Base-by-base conservation (phyloP, 2,329 filamentous ascomycete species). In the Beauveria sp. region DNA sequence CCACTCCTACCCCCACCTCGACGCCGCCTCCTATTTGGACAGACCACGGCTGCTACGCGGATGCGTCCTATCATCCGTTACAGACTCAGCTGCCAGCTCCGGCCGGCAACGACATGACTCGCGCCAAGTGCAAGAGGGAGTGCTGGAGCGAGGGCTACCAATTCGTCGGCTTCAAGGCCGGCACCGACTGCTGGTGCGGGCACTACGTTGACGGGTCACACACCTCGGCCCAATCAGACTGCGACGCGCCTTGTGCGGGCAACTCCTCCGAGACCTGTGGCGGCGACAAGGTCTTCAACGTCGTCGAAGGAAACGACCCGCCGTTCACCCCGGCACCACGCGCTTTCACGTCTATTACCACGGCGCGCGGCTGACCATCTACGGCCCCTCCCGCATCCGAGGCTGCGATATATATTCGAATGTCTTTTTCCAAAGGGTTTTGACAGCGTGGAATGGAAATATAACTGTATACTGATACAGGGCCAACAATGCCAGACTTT, bases 171-270 rank as follows among this genome's bases (percentile, higher is more conserved):
- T 52, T 45, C n/a, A 60, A 60, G 24, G 48, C 57, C 4, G 49
- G 57, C n/a, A 45, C 38, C 12, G 49, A 60, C n/a, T 60, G 57
- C 38, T 60, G 57, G 57, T 60, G 57, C 38, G 57, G 57, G 1
- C 16, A 53, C 2, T 60, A 53, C 31, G 49, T 60, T 0, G 5
- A 53, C 2, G 57, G 57, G 10, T 14, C 5, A 0, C 6, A 3
- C 3, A 53, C 48, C 14, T 40, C 49, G 3, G 40, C 38, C 2
- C 24, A 18, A 8, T 18, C 57, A 1, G 57, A 60, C 40, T 60
- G 57, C 24, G 5, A 18, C n/a, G 12, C 16, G 14, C 57, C 48
- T 14, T 60, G 57, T 38, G 57, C 57, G 2, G 57, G 57, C 24
- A 60, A 60, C 38, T 24, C 38, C 18, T 60, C 57, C 24, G 48